Base-by-base conservation (phyloP, 306 rosid species). In the Abrus precatorius region DNA sequence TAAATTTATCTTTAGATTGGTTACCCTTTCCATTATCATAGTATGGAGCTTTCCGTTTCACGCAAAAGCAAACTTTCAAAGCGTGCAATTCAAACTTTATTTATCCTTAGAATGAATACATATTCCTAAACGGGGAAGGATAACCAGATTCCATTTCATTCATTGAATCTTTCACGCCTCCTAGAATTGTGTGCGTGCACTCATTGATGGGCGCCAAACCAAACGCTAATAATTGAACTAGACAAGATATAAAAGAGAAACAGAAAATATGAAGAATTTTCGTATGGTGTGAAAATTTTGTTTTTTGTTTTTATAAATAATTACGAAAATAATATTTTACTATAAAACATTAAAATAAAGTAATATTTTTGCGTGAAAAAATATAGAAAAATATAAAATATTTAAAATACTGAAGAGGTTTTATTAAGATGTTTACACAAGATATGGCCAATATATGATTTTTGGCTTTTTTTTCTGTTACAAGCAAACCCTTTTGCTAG, bases 151-250 rank as follows among this genome's bases (percentile, higher is more conserved):
- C 14, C 68, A 59, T 77, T 57, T 9, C 30, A 10, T 81, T 52
- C 9, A 9, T 74, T 82, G 83, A 66, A 76, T 13, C 80, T 75
- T 74, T 74, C 82, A 69, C 55, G 70, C 34, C 74, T 69, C 52
- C 66, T 64, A 54, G 56, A 72, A 2, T 75, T 79, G 84, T 60
- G 88, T 69, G 88, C 87, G 45, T 81, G 83, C 85, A 84, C 86
- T 44, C 47, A 76, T 73, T 59, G 71, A 81, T 84, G 84, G 86
- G 80, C 81, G 80, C 84, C 83, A 84, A 85, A 33, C 67, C 60
- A 14, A 71, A 27, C 57, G 57, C 34, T 54, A 9, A 60, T 59
- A 28, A 50, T 43, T 66, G 54, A 69, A 71, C 28, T 48, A 66
- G 30, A 72, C 59, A 38, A 49, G 10, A 36, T 40, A 36, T 20